Evolutionary conservation across 805 yeast species (phyloP).

Genomic region (Ogataea minuta): DNA sequence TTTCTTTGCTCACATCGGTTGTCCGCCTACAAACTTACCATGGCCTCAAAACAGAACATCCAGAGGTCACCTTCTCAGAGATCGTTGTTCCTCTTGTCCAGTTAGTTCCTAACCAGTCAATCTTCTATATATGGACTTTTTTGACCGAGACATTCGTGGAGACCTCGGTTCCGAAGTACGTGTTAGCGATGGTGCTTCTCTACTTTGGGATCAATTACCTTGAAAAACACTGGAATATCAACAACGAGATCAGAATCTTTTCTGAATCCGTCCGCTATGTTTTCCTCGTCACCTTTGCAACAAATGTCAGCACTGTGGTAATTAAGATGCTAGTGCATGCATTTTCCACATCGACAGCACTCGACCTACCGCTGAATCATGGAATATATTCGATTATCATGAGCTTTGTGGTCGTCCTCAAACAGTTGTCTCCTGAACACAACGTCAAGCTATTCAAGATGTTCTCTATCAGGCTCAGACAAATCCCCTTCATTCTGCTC

Average conservation of each 20-base stretch:
- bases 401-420: slow-evolving; percentile 55
- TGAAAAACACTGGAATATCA: slow-evolving; percentile 47
- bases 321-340: slow-evolving; percentile 26
- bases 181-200: slow-evolving; percentile 39
- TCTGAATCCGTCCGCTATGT: slow-evolving; percentile 50
- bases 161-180: slow-evolving; percentile 44
- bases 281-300: slow-evolving; percentile 50
- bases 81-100: slow-evolving; percentile 54
- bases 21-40: slow-evolving; percentile 40
- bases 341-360: slow-evolving; percentile 39
- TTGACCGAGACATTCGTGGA: slow-evolving; percentile 66
- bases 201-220: slow-evolving; percentile 44
- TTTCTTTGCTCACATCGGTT: slow-evolving; percentile 42
- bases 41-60: slow-evolving; percentile 19
- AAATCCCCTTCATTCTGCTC: slow-evolving; percentile 52
- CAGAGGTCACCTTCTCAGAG: slow-evolving; percentile 35
- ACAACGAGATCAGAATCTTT: slow-evolving; percentile 18
- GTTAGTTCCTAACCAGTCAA: slow-evolving; percentile 56
- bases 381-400: slow-evolving; percentile 48
- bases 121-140: slow-evolving; percentile 64
- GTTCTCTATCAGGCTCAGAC: slow-evolving; percentile 51
- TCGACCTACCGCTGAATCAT: slow-evolving; percentile 49
- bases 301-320: slow-evolving; percentile 54
- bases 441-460: slow-evolving; percentile 45
- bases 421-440: slow-evolving; percentile 59